Conservation (phyloP, 768 basidiomycete species). For the Boletus bicolor region DNA sequence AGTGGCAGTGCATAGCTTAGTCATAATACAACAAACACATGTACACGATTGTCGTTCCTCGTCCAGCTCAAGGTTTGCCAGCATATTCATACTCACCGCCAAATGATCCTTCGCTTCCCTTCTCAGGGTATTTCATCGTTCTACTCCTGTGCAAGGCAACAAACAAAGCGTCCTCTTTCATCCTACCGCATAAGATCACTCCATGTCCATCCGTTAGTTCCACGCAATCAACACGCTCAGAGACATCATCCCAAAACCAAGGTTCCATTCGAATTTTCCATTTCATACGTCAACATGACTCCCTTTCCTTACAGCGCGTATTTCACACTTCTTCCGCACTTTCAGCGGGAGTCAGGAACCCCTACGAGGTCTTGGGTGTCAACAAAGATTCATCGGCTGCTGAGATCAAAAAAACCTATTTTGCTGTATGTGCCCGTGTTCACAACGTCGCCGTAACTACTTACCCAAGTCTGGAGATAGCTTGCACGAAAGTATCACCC, state of each 20-base stretch:
- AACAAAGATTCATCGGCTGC: constrained; percentile 74
- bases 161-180: constrained; percentile 34
- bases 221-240: constrained; percentile 15
- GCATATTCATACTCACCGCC: constrained; percentile 3
- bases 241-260: constrained; percentile 33
- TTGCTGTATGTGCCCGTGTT: constrained; percentile 59
- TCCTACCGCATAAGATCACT: constrained; percentile 39
- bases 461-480: constrained; percentile 41
- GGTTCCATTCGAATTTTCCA: constrained; percentile 32
- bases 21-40: constrained; percentile 22
- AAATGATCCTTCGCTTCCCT: constrained; percentile 52
- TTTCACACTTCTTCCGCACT: constrained; percentile 67
- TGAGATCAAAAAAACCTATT: constrained; percentile 98
- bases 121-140: constrained; percentile 49
- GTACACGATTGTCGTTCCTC: constrained; percentile 5
- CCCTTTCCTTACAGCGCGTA: constrained; percentile 48
- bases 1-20: constrained; percentile 14
- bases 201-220: constrained; percentile 21
- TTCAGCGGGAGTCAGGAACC: constrained; percentile 65
- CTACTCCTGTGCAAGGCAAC: constrained; percentile 49
- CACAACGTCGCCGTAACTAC: constrained; percentile 12
- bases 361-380: constrained; percentile 90
- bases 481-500: constrained; percentile 98
- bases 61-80: background rate
- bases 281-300: constrained; percentile 19